Conservation (phyloP, 2,329 filamentous ascomycete species). For the Fusarium pseudonygamai region DNA sequence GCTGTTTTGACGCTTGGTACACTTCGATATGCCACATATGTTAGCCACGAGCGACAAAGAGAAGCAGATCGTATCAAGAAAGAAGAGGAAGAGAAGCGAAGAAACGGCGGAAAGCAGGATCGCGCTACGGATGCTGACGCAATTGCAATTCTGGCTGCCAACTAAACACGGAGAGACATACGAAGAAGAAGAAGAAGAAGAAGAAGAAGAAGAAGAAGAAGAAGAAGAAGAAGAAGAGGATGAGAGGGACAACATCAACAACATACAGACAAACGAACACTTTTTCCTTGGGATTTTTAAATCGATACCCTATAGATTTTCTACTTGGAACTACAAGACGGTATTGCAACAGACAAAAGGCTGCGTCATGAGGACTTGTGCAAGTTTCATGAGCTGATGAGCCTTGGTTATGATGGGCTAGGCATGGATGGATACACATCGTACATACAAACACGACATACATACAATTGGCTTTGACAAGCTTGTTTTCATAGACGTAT, state of each 20-base stretch:
- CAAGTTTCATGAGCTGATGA: conserved; percentile 13
- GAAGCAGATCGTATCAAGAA: conserved; percentile 56
- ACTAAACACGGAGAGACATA: conserved; percentile 47
- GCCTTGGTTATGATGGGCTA: conserved; percentile 5
- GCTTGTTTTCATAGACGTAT: conserved; percentile 32
- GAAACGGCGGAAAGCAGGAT: conserved; percentile 57
- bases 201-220: not conserved
- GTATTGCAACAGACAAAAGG: not conserved
- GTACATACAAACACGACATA: conserved; percentile 17
- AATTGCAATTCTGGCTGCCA: conserved; percentile 67
- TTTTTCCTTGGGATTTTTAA: conserved; percentile 33
- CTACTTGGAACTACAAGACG: conserved; percentile 17
- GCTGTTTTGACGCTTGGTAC: conserved; percentile 68
- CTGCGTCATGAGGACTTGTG: conserved; percentile 6
- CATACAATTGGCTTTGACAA: conserved; percentile 16
- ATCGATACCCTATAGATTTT: conserved; percentile 45
- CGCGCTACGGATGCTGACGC: conserved; percentile 60
- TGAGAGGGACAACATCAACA: not conserved
- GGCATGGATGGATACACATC: not conserved
- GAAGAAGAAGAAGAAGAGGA: not conserved
- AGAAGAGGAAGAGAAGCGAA: conserved; percentile 55
- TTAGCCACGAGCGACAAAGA: conserved; percentile 59
- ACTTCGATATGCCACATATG: conserved; percentile 68
- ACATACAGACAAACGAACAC: conserved; percentile 17
- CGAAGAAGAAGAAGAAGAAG: not conserved